Base-by-base conservation (phyloP, 2,329 filamentous ascomycete species). In the Fusarium caatingaense region DNA sequence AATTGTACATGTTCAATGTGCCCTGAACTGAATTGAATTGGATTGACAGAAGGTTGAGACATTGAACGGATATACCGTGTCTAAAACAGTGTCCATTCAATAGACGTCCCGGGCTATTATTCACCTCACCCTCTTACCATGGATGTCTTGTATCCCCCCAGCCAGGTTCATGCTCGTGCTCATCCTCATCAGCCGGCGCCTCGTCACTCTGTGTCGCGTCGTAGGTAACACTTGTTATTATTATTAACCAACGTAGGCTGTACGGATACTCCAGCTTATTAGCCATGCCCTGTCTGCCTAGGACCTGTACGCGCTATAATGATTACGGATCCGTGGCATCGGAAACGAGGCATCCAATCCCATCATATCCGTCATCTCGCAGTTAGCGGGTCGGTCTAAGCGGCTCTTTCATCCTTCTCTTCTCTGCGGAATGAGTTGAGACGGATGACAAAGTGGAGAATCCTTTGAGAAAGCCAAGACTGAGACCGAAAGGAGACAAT, bases 341-440 rank as follows among this genome's bases (percentile, higher is more conserved):
- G 68, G 59, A 65, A 66, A 71, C 55, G 45, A 65, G 63, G 58
- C 63, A 71, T 60, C 47, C 54, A 51, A 59, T 50, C 62, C 34
- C 28, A 41, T 41, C 40, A n/a, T 40, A n/a, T 13, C 32, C 48
- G 37, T 51, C 48, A 27, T 51, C 48, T 51, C 32, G 21, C 48
- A 20, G 48, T 50, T 51, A 53, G 68, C 59, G 68, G 67, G 67
- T 61, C 68, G 34, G 66, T 57, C 51, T 63, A 63, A 50, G 58
- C 67, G 48, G 44, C 53, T 62, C 53, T 49, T 34, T 47, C 54
- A 54, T 51, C 48, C 66, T 56, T 68, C 51, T 48, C 40, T 54
- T 28, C 21, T 46, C 54, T 54, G 49, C 45, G 40, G 53, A 53
- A 44, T 53, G 54, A 54, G 56, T 69, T 67, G 18, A 64, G 28